phyloP scores from a whole-genome alignment of 768 basidiomycete species.

The Hypholoma fasciculare region DNA sequence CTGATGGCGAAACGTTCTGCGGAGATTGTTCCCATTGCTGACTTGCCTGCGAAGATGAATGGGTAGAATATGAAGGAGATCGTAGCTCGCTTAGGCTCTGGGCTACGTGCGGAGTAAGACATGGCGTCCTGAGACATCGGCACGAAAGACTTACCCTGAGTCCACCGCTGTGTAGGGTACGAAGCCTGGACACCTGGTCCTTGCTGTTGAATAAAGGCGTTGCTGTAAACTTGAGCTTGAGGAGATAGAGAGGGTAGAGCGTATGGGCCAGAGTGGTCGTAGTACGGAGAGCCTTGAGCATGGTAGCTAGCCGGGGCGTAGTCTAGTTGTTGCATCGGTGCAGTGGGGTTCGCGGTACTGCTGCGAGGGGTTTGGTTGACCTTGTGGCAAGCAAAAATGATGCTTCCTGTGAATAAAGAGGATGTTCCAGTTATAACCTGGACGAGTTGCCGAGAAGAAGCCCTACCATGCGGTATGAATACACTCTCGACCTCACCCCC shows the following conservation, averaged over 20 bases:
- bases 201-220: constrained; percentile 35
- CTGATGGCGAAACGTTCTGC: constrained; percentile 16
- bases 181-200: constrained; percentile 27
- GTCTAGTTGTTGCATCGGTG: constrained; percentile 47
- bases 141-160: constrained; percentile 25
- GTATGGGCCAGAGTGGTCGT: constrained; percentile 43
- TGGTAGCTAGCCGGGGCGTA: constrained; percentile 39
- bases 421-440: constrained; percentile 30
- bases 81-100: constrained; percentile 29
- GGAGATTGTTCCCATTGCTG: constrained; percentile 19
- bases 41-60: constrained; percentile 20
- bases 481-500: constrained; percentile 78
- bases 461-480: constrained; percentile 84
- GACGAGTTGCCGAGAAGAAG: constrained; percentile 23
- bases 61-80: constrained; percentile 27
- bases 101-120: constrained; percentile 14
- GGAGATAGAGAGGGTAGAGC: constrained; percentile 41
- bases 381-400: constrained; percentile 78
- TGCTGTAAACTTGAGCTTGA: constrained; percentile 28
- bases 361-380: constrained; percentile 46
- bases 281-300: constrained; percentile 34
- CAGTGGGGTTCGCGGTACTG: constrained; percentile 32
- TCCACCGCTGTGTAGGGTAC: constrained; percentile 45
- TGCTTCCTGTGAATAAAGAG: constrained; percentile 46
- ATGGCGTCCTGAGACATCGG: not conserved